phyloP scores from a whole-genome alignment of 1,139 yeast genomes.

The Taphrina confusa region DNA sequence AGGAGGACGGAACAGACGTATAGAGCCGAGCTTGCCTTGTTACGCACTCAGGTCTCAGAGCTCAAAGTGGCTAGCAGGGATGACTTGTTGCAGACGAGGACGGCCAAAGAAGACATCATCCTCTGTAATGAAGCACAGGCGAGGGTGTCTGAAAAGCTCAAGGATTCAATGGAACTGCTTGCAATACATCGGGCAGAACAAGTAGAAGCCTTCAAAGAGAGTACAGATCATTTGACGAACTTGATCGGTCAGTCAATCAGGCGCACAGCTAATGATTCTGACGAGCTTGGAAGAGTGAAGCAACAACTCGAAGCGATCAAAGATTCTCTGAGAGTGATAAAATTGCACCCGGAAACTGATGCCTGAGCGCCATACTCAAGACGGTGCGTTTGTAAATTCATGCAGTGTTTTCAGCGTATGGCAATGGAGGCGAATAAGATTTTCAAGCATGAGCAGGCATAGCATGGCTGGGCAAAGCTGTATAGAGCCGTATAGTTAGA shows the following conservation, averaged over 20 bases:
- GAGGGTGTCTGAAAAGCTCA: background rate
- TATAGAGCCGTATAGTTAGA: no score
- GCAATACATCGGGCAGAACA: background rate
- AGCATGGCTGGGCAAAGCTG: no score
- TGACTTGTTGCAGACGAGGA: background rate
- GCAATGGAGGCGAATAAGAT: no score
- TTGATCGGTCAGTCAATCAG: background rate
- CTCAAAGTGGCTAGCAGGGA: background rate
- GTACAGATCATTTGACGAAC: background rate
- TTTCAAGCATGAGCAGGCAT: no score
- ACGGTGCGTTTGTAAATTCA: no score
- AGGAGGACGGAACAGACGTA: background rate
- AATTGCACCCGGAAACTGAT: no score
- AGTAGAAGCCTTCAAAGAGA: background rate
- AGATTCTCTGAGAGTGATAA: background rate
- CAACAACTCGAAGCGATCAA: background rate
- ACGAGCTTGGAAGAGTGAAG: background rate
- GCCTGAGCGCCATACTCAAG: no score
- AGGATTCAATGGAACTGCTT: background rate
- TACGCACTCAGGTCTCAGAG: background rate
- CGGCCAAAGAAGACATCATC: constrained; percentile 18
- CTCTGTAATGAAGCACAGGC: background rate
- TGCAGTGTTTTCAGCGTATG: no score
- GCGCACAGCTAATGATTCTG: background rate
- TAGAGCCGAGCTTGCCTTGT: background rate